These are phyloP conservation scores for Malus sylvestris DNA, from an alignment of 306 rosid species.

Conservation along the genomic window DNA sequence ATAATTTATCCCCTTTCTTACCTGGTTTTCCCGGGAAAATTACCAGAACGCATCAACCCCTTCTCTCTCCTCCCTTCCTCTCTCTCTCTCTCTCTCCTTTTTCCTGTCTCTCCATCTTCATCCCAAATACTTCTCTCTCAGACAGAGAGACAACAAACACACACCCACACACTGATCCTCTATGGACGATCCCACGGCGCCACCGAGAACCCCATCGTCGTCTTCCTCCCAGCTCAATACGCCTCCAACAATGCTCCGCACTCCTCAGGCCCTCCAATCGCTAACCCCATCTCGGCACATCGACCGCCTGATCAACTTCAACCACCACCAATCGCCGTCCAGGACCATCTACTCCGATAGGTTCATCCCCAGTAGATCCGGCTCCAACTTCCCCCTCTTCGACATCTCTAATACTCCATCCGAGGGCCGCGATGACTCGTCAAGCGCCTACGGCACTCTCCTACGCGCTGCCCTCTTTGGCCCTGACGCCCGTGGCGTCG, in stretches of 20 bases:
- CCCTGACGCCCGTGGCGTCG: slow-evolving; percentile 48
- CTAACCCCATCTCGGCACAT: slow-evolving; percentile 54
- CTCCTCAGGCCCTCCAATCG: slow-evolving; percentile 32
- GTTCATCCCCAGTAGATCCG: slow-evolving; percentile 84
- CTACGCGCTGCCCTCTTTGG: slow-evolving; percentile 76
- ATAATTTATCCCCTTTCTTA: slow-evolving; percentile 23
- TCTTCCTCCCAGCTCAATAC: slow-evolving; percentile 32
- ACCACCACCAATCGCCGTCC: slow-evolving; percentile 68
- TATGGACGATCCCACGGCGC: slow-evolving; percentile 45
- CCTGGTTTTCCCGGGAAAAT: slow-evolving; percentile 29
- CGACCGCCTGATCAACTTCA: slow-evolving; percentile 65
- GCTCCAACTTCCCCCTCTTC: slow-evolving; percentile 67
- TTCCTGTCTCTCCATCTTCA: neutral
- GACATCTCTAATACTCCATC: slow-evolving; percentile 33
- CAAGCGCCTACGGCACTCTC: slow-evolving; percentile 60
- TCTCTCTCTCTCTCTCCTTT: too few relatives aligned
- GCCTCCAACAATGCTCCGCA: slow-evolving; percentile 31
- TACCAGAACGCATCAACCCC: neutral
- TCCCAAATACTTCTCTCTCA: neutral
- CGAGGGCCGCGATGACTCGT: slow-evolving; percentile 58
- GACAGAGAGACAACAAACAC: neutral
- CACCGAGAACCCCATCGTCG: slow-evolving; percentile 16
- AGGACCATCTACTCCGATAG: slow-evolving; percentile 87
- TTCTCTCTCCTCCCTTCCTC: neutral
- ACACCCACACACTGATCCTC: slow-evolving; percentile 12